Evolutionary conservation across 177 flowering plant species (phyloP).

Genomic region (Telopea speciosissima): DNA sequence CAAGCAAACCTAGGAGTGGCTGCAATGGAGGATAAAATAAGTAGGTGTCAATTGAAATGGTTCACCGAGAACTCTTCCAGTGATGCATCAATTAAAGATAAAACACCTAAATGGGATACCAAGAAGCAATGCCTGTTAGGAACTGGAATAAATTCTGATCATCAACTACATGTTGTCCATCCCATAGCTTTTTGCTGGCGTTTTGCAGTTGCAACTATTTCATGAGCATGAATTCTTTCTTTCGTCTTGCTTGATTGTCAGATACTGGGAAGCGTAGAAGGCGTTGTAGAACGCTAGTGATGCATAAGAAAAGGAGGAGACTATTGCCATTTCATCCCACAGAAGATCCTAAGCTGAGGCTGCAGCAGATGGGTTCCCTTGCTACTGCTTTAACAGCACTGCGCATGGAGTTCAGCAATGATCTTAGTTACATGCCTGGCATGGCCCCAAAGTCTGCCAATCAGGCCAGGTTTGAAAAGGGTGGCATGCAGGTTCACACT

Average conservation of each 20-base stretch:
- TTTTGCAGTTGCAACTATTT: background rate
- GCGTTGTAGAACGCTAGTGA: constrained; percentile 34
- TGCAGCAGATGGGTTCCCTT: constrained; percentile 64
- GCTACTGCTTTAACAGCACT: constrained; percentile 54
- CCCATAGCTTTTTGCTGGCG: background rate
- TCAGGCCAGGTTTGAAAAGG: constrained; percentile 47
- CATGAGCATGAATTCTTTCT: background rate
- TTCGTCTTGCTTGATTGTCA: constrained; percentile 6
- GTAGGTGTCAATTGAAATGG: background rate
- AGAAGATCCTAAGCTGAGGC: constrained; percentile 42
- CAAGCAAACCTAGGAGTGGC: background rate
- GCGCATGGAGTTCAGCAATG: constrained; percentile 46
- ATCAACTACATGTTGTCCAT: too few species aligned
- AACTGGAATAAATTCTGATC: too few species aligned
- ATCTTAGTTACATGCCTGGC: constrained; percentile 46
- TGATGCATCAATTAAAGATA: background rate
- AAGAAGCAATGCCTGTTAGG: background rate
- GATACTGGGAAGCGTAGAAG: constrained; percentile 49
- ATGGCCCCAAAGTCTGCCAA: constrained; percentile 69
- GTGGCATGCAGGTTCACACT: constrained; percentile 69
- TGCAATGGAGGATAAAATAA: background rate
- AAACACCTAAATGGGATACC: background rate
- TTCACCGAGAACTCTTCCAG: background rate
- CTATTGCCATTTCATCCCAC: constrained; percentile 51
- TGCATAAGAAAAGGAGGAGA: constrained; percentile 49